A percentile compares a stretch with the other conserved stretches of the same genome.
These are phyloP conservation scores for Fusarium tanahbumbuense DNA, from an alignment of 2,329 filamentous ascomycete genomes.

Conservation along the genomic window DNA sequence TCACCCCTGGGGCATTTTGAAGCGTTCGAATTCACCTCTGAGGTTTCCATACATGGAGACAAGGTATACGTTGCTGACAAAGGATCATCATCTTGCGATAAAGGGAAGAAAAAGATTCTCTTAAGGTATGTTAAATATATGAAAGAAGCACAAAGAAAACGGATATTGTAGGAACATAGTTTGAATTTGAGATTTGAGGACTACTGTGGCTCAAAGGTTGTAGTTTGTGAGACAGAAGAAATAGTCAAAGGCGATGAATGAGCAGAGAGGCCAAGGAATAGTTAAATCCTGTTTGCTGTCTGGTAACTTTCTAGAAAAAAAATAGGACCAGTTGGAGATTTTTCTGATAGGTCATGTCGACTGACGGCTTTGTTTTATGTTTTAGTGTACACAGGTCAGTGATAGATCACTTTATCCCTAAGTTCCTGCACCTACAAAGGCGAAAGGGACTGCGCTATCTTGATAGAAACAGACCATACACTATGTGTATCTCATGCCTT, in stretches of 20 bases:
- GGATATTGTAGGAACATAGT: background rate
- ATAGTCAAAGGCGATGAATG: background rate
- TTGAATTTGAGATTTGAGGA: background rate
- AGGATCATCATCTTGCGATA: background rate
- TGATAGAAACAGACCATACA: too few relatives aligned
- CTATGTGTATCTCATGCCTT: too few relatives aligned
- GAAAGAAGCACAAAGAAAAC: background rate
- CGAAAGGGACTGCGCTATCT: background rate
- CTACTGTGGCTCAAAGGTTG: too few relatives aligned
- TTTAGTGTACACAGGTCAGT: background rate
- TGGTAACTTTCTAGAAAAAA: background rate
- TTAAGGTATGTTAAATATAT: too few relatives aligned
- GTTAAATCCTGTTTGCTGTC: too few relatives aligned
- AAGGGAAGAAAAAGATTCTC: background rate
- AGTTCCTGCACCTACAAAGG: background rate
- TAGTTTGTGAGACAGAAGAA: background rate
- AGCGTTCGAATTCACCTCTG: background rate
- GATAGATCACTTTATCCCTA: background rate
- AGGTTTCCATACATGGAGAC: background rate
- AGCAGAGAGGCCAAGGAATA: too few relatives aligned
- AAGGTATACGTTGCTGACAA: background rate
- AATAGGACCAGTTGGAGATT: background rate
- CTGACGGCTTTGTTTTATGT: background rate
- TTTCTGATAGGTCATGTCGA: background rate
- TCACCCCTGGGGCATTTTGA: background rate